Conservation (phyloP, 768 basidiomycete species). For the Hericium erinaceus region DNA sequence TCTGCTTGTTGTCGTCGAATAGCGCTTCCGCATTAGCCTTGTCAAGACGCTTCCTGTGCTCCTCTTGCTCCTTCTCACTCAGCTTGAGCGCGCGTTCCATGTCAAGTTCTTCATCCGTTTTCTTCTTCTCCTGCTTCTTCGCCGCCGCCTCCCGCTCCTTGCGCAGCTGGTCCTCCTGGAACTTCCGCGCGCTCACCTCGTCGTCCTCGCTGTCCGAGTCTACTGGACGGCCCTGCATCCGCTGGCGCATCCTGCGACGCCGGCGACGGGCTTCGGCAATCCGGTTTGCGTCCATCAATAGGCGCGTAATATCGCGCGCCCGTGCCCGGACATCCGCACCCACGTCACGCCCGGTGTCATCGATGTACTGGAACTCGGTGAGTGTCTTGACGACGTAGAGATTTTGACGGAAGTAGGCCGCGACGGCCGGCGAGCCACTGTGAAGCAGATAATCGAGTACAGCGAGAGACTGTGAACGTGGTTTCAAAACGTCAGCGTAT, state of each 20-base stretch:
- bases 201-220: slow-evolving; percentile 31
- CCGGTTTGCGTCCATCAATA: slow-evolving; percentile 72
- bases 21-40: slow-evolving; percentile 62
- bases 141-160: slow-evolving; percentile 14
- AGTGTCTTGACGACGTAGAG: slow-evolving; percentile 95
- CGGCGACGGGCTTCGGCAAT: slow-evolving; percentile 71
- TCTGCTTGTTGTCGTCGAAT: slow-evolving; percentile 70
- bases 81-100: slow-evolving; percentile 73
- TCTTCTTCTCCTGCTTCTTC: slow-evolving; percentile 7
- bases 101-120: slow-evolving; percentile 62
- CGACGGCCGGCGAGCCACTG: slow-evolving; percentile 91
- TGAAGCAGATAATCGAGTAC: slow-evolving; percentile 91
- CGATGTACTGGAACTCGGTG: slow-evolving; percentile 93
- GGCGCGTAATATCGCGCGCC: slow-evolving; percentile 92
- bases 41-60: slow-evolving; percentile 53
- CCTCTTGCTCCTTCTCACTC: slow-evolving; percentile 82
- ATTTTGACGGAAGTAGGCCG: slow-evolving; percentile 94
- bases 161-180: neutral
- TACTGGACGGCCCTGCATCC: slow-evolving; percentile 53
- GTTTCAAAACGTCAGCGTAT: no score
- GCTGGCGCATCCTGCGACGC: slow-evolving; percentile 81
- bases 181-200: slow-evolving; percentile 9
- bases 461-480: slow-evolving; percentile 57
- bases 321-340: slow-evolving; percentile 93
- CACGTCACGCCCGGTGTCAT: slow-evolving; percentile 88